These are phyloP conservation scores for Spatholobus suberectus DNA, from an alignment of 306 rosid species.

Conservation along the genomic window DNA sequence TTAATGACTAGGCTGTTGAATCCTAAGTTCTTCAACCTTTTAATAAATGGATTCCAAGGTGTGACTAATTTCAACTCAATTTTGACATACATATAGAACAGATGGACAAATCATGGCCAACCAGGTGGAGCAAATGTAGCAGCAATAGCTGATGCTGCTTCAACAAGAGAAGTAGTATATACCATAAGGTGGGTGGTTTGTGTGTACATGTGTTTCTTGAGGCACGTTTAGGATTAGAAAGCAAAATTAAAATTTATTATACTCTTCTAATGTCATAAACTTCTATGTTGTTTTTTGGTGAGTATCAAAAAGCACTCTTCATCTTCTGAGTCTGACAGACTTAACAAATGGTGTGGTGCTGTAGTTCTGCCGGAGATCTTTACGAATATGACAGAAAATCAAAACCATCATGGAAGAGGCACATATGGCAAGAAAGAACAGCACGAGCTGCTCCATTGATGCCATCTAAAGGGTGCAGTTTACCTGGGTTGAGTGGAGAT, in stretches of 20 bases:
- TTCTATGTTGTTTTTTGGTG: background rate
- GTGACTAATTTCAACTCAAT: background rate
- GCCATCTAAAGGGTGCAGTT: constrained; percentile 9
- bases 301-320: background rate
- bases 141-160: constrained; percentile 3
- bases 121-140: constrained; percentile 16
- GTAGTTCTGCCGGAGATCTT: constrained; percentile 9
- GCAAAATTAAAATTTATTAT: background rate
- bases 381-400: constrained; percentile 11
- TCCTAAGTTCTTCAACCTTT: background rate
- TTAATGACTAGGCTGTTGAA: background rate
- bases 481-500: background rate
- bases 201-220: background rate
- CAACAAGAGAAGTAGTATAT: constrained; percentile 19
- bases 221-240: background rate
- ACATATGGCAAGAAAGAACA: constrained; percentile 1
- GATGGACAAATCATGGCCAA: constrained; percentile 24
- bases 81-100: background rate
- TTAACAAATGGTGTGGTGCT: background rate
- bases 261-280: background rate
- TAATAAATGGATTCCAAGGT: background rate
- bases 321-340: background rate
- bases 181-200: background rate
- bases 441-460: background rate
- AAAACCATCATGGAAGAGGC: constrained; percentile 29